Evolutionary conservation across 1,284 basidiomycete genomes (phyloP), one percentile per base, ranked within the genome.

Genomic region (Irpex rosettiformis): DNA sequence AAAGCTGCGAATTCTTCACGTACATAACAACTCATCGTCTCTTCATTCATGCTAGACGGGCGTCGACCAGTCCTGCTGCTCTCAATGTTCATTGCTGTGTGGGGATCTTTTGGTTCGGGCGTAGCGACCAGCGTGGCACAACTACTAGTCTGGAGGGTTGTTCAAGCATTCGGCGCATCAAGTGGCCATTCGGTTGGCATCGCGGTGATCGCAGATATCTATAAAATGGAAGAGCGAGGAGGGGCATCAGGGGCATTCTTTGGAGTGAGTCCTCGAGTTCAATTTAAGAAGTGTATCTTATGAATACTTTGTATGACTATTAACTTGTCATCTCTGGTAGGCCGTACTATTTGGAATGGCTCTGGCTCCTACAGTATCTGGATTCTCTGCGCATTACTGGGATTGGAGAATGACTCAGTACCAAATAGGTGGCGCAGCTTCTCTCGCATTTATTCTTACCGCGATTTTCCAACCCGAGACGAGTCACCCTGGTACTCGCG

Each of bases 341-440:
- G 70, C 69, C 7, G 64, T 65, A n/a, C 66, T 73, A 7, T 59
- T 75, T 8, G 75, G 74, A 0, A 72, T 73, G 1, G 71, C 74
- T 1, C 58, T 76, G 8, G 73, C 74, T 1, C 74, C 73, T 0
- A 55, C 74, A 3, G 61, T 64, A 0, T 72, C 72, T 72, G 83
- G 83, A 40, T 27, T 76, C 21, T 72, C 77, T 0, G 75, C 84
- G 0, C 72, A 83, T 56, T 85, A 85, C 61, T 77, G 75, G 42
- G 86, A 88, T 0, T 93, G 91, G 91, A 79, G 89, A 2, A 67
- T 79, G 1, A 84, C 88, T 68, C 89, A 93, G 69, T 71, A 73
- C 30, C 66, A 71, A 0, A 61, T 91, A 2, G 22, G 22, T 51
- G 48, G 2, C 80, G 80, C 3, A 61, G 79, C 0, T 58, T 80